Evolutionary conservation across 2,329 filamentous ascomycete genomes (phyloP).

Genomic region (Graphilbum sp.): DNA sequence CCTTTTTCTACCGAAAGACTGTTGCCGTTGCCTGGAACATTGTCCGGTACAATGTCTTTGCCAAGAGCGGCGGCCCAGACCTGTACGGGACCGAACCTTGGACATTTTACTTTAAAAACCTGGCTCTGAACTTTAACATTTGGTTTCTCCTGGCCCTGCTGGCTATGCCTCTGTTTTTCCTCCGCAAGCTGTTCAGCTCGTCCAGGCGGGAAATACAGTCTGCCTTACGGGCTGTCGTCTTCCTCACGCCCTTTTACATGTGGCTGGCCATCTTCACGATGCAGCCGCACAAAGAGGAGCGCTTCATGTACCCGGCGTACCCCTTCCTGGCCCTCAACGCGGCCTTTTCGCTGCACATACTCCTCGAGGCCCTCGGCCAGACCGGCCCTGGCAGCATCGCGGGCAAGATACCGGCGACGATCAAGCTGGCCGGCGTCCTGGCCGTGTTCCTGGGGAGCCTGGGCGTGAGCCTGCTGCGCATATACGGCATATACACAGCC

Average conservation of each 20-base stretch:
- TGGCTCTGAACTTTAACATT: constrained; percentile 85
- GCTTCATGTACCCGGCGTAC: constrained; percentile 97
- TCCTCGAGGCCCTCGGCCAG: constrained; percentile 60
- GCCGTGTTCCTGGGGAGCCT: constrained; percentile 5
- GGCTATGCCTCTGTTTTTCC: constrained; percentile 56
- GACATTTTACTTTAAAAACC: constrained; percentile 89
- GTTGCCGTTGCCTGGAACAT: constrained; percentile 81
- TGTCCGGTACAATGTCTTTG: constrained; percentile 88
- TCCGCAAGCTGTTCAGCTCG: constrained; percentile 51
- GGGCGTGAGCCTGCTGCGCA: constrained; percentile 48
- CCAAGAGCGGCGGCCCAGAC: constrained; percentile 63
- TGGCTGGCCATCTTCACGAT: constrained; percentile 85
- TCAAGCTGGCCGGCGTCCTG: constrained; percentile 53
- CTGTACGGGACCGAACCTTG: constrained; percentile 94
- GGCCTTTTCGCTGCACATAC: constrained; percentile 65
- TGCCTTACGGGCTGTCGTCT: constrained; percentile 58
- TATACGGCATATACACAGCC: constrained; percentile 59
- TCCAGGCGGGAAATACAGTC: constrained; percentile 49
- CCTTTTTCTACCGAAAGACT: constrained; percentile 69
- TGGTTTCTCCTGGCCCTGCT: constrained; percentile 74
- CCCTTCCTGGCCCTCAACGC: constrained; percentile 82
- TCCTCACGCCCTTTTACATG: constrained; percentile 77
- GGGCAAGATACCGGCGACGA: constrained; percentile 53
- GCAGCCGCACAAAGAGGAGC: constrained; percentile 93
- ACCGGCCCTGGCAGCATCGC: constrained; percentile 48